Base-by-base conservation (phyloP, 2,329 filamentous ascomycete species). In the Dothistroma pini region DNA sequence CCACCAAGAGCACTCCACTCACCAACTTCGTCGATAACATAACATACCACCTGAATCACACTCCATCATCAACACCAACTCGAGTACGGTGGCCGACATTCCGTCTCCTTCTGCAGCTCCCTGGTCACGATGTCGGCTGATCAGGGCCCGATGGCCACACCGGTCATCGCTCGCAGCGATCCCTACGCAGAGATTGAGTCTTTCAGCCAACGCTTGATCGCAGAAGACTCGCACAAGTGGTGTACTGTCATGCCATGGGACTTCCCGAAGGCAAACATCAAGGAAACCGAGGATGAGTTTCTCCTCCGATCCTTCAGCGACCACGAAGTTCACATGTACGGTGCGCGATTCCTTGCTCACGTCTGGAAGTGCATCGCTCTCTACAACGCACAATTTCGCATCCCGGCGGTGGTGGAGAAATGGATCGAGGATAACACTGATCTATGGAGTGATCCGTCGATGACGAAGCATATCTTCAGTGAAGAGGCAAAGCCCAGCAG, bases 281-380 rank as follows among this genome's bases (percentile, higher is more conserved):
- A 68, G 48, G 64, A 69, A 50, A 58, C 62, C 22, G 73, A 75
- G 63, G 70, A 75, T 34, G 59, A 54, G 1, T 75, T 74, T 57
- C 61, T 75, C 48, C 63, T 61, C 56, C 25, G 54, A 5, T 65
- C 59, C 35, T 75, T 75, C 60, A 61, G 49, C 56, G 65, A 68
- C 9, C 44, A 56, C 16, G 70, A 73, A 22, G 65, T 71, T 48
- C 66, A 68, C 54, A 61, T 69, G 60, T 71, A 72, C 59, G 70
- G 72, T 47, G 66, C 65, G 35, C 58, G 65, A n/a, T 75, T 75
- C 54, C 66, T 75, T 55, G 74, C 74, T 65, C 70, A 74, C 52
- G 72, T 69, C 16, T 73, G 70, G 64, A 69, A 69, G 57, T 65
- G 56, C 29, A 68, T 70, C 58, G 72, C 73, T 1, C 29, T 68